A percentile compares a stretch with the other conserved stretches of the same genome.
Conservation (phyloP, 2,329 filamentous ascomycete genomes). For the Chalaropsis thielavioides region DNA sequence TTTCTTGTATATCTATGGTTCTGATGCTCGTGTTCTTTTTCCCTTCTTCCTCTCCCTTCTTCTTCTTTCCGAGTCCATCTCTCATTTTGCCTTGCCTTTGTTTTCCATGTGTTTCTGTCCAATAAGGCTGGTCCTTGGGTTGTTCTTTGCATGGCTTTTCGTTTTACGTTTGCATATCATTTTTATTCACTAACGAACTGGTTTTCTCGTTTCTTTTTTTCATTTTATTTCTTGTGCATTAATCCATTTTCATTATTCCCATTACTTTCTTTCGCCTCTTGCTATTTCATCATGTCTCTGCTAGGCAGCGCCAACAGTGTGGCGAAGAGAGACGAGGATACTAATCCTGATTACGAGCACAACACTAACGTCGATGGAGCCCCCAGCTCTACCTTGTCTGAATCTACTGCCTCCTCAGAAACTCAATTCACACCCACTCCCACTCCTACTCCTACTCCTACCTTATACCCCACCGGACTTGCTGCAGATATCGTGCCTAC, state of each 20-base stretch:
- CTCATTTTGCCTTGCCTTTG: not conserved
- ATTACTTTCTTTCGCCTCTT: not conserved
- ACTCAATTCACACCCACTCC: not conserved
- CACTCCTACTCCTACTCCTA: not conserved
- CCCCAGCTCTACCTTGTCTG: not conserved
- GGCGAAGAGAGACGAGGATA: not conserved
- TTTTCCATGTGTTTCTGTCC: not conserved
- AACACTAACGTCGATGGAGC: not conserved
- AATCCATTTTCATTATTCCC: not conserved
- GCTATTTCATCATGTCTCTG: constrained; percentile 7
- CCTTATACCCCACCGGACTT: not conserved
- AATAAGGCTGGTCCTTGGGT: not conserved
- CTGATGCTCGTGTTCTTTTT: not conserved
- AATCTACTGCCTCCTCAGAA: not conserved
- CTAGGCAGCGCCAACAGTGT: not conserved
- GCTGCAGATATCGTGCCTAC: not conserved
- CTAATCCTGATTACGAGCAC: not conserved
- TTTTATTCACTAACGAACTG: not conserved
- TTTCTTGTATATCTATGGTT: not conserved
- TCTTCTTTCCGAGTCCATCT: not conserved
- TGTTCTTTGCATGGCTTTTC: not conserved
- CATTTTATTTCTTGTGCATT: not conserved
- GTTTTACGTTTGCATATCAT: not conserved
- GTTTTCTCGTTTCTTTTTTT: constrained; percentile 1
- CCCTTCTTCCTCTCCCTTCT: not conserved